Evolutionary conservation across 495 filamentous ascomycete genomes (phyloP), one percentile per base, ranked within the genome.

Genomic region (Aspergillus wentii): DNA sequence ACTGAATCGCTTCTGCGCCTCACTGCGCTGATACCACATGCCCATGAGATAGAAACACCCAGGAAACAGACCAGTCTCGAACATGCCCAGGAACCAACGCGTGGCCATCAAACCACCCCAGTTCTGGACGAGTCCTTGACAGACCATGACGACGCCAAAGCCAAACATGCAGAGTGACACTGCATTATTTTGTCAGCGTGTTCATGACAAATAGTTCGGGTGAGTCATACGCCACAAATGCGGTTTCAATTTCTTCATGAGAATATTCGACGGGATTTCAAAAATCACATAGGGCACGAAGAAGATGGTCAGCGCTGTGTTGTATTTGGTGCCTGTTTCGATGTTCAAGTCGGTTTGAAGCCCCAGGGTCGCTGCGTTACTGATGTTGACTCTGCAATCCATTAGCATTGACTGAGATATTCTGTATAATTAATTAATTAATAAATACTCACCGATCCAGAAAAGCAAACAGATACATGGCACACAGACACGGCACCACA

Each of bases 1-100:
- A 15, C 76, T 82, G 59, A 85, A 94, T 7, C 91, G 78, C 53
- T 83, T 85, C 62, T 94, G 88, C 2, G 88, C 86, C 64, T 96
- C 91, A 17, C 64, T 63, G 19, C 89, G 79, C 40, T 80, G 79
- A 51, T 97, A 97, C 87, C 88, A 94, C 80, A 85, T 88, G 15
- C 79, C 73, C 44, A 87, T 71, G 2, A 92, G 64, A 51, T 90
- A 92, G 57, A 90, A 85, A 60, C 60, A 73, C 38, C 74, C 87
- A 2, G 86, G 86, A 49, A 94, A 91, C 80, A 51, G 30, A 3
- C 83, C 88, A 1, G 83, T 78, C 60, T 95, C 88, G 37, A 86
- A 85, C 4, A 92, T 17, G 3, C 88, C 88, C 5, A 95, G 69
- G 51, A 94, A 85, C 68, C 90, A 92, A 3, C 84, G 75, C 3